Conservation (phyloP, 169 alveolate genomes). For the Cyclospora cayetanensis region DNA sequence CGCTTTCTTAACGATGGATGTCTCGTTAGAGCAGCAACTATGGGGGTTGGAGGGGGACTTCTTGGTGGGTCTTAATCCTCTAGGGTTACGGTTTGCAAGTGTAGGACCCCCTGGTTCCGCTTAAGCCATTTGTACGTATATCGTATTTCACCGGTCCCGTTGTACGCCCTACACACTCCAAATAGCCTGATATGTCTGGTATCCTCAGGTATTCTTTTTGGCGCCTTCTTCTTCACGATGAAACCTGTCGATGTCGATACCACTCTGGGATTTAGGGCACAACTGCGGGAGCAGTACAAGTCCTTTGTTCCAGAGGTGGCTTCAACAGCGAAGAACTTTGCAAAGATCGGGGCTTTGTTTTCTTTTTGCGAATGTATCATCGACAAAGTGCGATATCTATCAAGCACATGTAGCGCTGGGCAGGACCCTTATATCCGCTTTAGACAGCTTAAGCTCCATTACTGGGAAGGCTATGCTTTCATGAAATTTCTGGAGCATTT, state of each 20-base stretch:
- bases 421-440: too few relatives aligned
- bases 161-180: neutral
- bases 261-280: slow-evolving; percentile 70
- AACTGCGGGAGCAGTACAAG: slow-evolving; percentile 72
- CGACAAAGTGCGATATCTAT: slow-evolving; percentile 73
- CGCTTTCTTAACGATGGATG: slow-evolving; percentile 70
- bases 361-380: slow-evolving; percentile 81
- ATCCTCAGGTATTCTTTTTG: slow-evolving; percentile 72
- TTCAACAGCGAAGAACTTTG: slow-evolving; percentile 71
- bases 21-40: slow-evolving; percentile 56
- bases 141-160: neutral
- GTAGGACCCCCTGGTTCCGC: neutral
- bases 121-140: neutral
- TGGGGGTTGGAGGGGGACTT: slow-evolving; percentile 74
- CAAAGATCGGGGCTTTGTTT: slow-evolving; percentile 81
- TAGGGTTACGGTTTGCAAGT: neutral
- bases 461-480: too few relatives aligned
- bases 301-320: slow-evolving; percentile 67
- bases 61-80: slow-evolving; percentile 63
- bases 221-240: slow-evolving; percentile 75
- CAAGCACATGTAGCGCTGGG: too few relatives aligned
- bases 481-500: neutral
- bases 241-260: slow-evolving; percentile 76
- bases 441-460: too few relatives aligned
- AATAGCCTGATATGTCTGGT: neutral